phyloP scores from a whole-genome alignment of 2,329 filamentous ascomycete species.

The Phaeoacremonium minimum region DNA sequence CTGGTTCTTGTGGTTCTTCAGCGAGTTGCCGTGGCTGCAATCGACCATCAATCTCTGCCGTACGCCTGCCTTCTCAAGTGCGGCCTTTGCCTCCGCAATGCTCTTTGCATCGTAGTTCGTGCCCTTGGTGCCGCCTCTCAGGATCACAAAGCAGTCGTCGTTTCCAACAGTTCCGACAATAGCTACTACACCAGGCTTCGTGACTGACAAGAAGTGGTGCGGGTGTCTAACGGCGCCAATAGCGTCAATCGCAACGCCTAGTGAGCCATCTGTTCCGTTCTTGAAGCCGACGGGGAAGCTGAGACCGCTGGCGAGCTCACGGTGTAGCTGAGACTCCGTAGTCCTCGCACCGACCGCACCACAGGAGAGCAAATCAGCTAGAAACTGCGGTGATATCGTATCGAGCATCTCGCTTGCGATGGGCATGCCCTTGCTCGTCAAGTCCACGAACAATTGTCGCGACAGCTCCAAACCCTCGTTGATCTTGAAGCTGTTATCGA shows the following conservation, averaged over 20 bases:
- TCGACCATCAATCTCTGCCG: conserved; percentile 88
- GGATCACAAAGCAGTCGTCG: conserved; percentile 94
- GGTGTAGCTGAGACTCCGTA: conserved; percentile 92
- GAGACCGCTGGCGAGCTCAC: conserved; percentile 87
- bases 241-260: conserved; percentile 89
- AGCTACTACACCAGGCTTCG: conserved; percentile 90
- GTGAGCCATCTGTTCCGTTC: conserved; percentile 91
- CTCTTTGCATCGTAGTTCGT: conserved; percentile 90
- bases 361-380: conserved; percentile 85
- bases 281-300: conserved; percentile 99
- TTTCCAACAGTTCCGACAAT: conserved; percentile 95
- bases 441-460: conserved; percentile 86
- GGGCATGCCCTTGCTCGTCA: conserved; percentile 90
- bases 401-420: conserved; percentile 97
- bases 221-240: conserved; percentile 89
- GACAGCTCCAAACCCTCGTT: conserved; percentile 91
- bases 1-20: conserved; percentile 97
- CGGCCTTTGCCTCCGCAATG: conserved; percentile 77
- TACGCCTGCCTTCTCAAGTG: conserved; percentile 70
- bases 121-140: conserved; percentile 86
- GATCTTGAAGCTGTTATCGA: conserved; percentile 98
- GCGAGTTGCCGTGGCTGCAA: conserved; percentile 93
- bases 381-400: conserved; percentile 95
- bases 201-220: conserved; percentile 96
- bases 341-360: conserved; percentile 95